Evolutionary conservation across 192 early-diverging fungal species (phyloP).

Genomic region (Umbelopsis sp.): DNA sequence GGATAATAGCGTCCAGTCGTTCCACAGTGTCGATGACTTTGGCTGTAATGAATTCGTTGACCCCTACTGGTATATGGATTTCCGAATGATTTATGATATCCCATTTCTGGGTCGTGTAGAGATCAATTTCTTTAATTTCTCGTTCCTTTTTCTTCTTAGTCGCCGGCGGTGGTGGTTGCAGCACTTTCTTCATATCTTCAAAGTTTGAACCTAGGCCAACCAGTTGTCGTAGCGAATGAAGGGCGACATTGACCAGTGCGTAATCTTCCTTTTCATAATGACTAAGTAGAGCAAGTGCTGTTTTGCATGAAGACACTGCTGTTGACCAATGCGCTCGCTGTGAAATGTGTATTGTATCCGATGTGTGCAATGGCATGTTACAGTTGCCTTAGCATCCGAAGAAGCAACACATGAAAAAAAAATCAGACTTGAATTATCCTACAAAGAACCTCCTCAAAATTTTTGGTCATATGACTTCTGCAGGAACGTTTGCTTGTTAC

Average conservation of each 20-base stretch:
- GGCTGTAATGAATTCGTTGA: background rate
- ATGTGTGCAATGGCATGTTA: background rate
- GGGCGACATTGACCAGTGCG: slow-evolving; percentile 1
- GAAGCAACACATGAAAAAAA: background rate
- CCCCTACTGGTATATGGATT: background rate
- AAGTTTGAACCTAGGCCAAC: slow-evolving; percentile 3
- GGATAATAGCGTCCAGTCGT: slow-evolving; percentile 20
- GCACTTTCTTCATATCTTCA: background rate
- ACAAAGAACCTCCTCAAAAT: too few relatives aligned
- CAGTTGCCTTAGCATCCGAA: background rate
- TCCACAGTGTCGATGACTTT: slow-evolving; percentile 19
- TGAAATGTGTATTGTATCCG: background rate
- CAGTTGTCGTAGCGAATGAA: slow-evolving; percentile 7
- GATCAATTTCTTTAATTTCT: background rate
- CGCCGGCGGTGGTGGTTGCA: background rate
- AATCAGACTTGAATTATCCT: too few relatives aligned
- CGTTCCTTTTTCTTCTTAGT: background rate
- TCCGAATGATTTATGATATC: background rate
- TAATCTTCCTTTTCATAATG: slow-evolving; percentile 14
- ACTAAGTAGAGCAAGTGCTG: slow-evolving; percentile 6
- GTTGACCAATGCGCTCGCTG: slow-evolving; percentile 9
- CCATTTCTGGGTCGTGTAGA: slow-evolving; percentile 18
- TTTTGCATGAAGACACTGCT: background rate
- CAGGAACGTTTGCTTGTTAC: too few relatives aligned
- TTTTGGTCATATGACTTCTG: too few relatives aligned